These are phyloP conservation scores for Buddleja alternifolia DNA, from an alignment of 257 asterid genomes.

Conservation along the genomic window DNA sequence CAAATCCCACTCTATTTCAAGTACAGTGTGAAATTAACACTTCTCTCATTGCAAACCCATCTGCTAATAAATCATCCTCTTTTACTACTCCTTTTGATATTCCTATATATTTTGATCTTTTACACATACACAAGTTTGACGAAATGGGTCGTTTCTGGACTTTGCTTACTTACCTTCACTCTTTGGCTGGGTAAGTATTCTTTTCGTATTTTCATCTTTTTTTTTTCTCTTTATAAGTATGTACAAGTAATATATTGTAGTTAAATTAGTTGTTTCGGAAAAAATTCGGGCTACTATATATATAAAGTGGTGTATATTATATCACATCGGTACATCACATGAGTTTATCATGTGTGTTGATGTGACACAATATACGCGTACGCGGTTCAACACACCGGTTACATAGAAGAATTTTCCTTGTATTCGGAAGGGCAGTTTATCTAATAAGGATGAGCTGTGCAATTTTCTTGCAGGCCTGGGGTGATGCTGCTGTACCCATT, in stretches of 20 bases:
- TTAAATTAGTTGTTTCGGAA: too few relatives aligned
- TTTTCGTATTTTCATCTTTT: not conserved
- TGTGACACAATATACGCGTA: too few relatives aligned
- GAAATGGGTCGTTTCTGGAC: slow-evolving; percentile 48
- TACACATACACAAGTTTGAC: too few relatives aligned
- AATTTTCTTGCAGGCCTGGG: slow-evolving; percentile 44
- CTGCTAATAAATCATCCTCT: not conserved
- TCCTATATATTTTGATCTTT: too few relatives aligned
- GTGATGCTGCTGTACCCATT: slow-evolving; percentile 55
- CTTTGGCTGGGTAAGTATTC: slow-evolving; percentile 42
- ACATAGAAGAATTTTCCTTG: too few relatives aligned
- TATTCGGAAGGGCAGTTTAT: too few relatives aligned
- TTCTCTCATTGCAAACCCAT: slow-evolving; percentile 7
- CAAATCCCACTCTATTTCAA: not conserved
- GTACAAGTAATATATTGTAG: not conserved
- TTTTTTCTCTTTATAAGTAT: not conserved
- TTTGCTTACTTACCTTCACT: slow-evolving; percentile 39
- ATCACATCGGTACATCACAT: too few relatives aligned
- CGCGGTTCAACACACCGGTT: too few relatives aligned
- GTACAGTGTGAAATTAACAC: not conserved
- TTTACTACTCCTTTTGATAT: too few relatives aligned
- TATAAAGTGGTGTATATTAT: too few relatives aligned
- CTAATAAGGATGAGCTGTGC: not conserved
- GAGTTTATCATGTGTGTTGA: too few relatives aligned
- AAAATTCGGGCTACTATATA: too few relatives aligned